A percentile compares a stretch with the other conserved stretches of the same genome.
Conservation (phyloP, 2,329 filamentous ascomycete genomes). For the Neofusicoccum cordaticola region DNA sequence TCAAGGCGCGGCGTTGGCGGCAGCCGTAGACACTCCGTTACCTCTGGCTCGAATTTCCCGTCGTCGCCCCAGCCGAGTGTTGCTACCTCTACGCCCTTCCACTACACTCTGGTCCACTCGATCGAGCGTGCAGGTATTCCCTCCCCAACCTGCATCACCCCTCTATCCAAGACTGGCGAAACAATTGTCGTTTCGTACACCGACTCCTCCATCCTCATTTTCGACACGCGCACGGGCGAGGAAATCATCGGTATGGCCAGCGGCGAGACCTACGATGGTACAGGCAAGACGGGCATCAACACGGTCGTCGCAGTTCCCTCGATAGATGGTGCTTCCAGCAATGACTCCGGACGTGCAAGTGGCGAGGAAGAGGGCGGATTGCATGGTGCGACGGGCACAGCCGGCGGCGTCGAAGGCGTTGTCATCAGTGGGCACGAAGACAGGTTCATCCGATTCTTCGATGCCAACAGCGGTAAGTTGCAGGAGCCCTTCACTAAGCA, state of each 20-base stretch:
- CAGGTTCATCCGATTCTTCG: constrained; percentile 92
- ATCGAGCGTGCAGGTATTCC: constrained; percentile 69
- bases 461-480: constrained; percentile 92
- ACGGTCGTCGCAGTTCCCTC: constrained; percentile 83
- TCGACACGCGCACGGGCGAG: constrained; percentile 87
- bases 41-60: constrained; percentile 87
- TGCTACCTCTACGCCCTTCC: constrained; percentile 80
- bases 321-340: constrained; percentile 61
- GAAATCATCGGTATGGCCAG: constrained; percentile 92
- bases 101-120: constrained; percentile 82
- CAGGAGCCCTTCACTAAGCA: not conserved
- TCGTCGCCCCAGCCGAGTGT: constrained; percentile 85
- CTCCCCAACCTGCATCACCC: constrained; percentile 89
- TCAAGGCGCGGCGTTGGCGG: constrained; percentile 67
- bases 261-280: constrained; percentile 88
- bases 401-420: constrained; percentile 74
- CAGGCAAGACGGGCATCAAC: constrained; percentile 79
- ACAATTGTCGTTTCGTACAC: constrained; percentile 91
- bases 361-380: constrained; percentile 71
- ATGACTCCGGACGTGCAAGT: constrained; percentile 61
- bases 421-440: constrained; percentile 98
- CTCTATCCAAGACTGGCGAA: constrained; percentile 76
- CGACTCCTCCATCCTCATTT: constrained; percentile 86
- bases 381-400: constrained; percentile 79
- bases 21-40: constrained; percentile 86